A percentile compares a stretch with the other conserved stretches of the same genome.
Conservation (phyloP, 345 rosid genomes). For the Fremontodendron californicum region DNA sequence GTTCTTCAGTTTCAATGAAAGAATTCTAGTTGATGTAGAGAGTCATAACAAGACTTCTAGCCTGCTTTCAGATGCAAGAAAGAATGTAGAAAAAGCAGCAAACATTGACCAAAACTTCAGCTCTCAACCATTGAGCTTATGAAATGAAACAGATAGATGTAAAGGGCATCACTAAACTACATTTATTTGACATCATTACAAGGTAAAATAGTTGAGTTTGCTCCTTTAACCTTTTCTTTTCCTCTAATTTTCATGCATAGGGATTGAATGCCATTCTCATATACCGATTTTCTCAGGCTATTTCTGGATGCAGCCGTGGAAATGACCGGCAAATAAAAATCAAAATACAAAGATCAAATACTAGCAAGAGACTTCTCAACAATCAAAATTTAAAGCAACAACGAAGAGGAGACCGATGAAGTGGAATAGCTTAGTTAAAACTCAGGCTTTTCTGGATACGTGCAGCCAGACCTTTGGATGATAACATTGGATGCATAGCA, state of each 20-base stretch:
- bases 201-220: neutral
- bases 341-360: neutral
- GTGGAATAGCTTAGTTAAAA: constrained; percentile 28
- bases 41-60: neutral
- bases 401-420: neutral
- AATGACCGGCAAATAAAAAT: neutral
- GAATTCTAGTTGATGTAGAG: no score
- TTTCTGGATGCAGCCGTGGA: neutral
- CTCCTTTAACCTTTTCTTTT: neutral
- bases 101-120: neutral
- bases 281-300: neutral
- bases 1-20: no score
- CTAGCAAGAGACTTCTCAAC: neutral
- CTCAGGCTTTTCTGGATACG: constrained; percentile 60
- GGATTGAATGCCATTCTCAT: neutral
- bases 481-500: constrained; percentile 80
- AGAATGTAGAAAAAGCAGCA: neutral
- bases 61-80: neutral
- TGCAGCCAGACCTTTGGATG: constrained; percentile 96
- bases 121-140: neutral
- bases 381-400: constrained; percentile 12
- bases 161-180: neutral
- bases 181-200: neutral
- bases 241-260: neutral
- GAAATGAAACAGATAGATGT: neutral